Evolutionary conservation across 2,329 filamentous ascomycete genomes (phyloP).

Genomic region (Lizonia empirigonia): DNA sequence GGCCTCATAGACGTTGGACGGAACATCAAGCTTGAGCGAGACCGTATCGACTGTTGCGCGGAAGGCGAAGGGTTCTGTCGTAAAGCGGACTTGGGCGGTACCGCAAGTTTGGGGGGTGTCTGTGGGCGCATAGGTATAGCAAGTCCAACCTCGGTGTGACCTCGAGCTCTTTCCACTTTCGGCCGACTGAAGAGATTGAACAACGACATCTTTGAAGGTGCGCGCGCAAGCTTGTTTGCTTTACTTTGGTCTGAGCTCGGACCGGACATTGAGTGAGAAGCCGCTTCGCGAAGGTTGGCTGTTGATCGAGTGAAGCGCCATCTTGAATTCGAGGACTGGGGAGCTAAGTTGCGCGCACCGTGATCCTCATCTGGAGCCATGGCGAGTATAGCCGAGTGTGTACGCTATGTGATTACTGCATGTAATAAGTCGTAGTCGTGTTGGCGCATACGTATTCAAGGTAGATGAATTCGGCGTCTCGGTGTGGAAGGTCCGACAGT

Average conservation of each 20-base stretch:
- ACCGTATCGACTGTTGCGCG: constrained; percentile 37
- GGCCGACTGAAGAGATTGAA: constrained; percentile 58
- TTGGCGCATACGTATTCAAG: background rate
- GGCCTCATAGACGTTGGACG: constrained; percentile 39
- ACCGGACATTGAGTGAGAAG: constrained; percentile 4
- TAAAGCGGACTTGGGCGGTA: constrained; percentile 30
- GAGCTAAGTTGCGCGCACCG: constrained; percentile 31
- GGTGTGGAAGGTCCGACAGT: constrained; percentile 1
- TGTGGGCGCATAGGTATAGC: constrained; percentile 44
- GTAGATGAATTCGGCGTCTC: background rate
- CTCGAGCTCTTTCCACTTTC: constrained; percentile 55
- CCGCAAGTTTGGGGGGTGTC: constrained; percentile 30
- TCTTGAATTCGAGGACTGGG: constrained; percentile 36
- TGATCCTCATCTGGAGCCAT: constrained; percentile 35
- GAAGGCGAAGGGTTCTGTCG: constrained; percentile 39
- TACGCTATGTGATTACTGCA: constrained; percentile 19
- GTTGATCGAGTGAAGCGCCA: constrained; percentile 47
- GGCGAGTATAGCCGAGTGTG: constrained; percentile 27
- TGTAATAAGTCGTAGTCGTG: constrained; percentile 17
- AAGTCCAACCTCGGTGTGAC: constrained; percentile 53
- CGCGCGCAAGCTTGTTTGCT: constrained; percentile 38
- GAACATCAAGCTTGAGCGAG: constrained; percentile 42
- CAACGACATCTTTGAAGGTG: constrained; percentile 54
- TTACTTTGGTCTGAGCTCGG: constrained; percentile 14
- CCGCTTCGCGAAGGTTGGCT: constrained; percentile 29